A percentile compares a stretch with the other conserved stretches of the same genome.
phyloP scores from a whole-genome alignment of 129 eudicot genomes.

The Scalesia atractyloides region DNA sequence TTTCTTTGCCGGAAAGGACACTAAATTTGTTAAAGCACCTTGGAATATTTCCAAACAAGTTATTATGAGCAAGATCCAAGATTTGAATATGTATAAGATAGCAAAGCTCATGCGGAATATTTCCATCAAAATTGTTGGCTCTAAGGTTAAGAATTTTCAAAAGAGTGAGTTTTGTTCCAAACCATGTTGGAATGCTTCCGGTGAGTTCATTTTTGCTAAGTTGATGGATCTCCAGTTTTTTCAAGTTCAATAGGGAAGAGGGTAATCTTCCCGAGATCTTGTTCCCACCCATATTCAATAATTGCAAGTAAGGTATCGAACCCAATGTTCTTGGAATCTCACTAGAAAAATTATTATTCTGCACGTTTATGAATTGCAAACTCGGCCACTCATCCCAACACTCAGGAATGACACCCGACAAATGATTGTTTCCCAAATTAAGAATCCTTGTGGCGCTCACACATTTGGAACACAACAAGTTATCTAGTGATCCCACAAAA shows the following conservation, averaged over 20 bases:
- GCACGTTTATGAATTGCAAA: background rate
- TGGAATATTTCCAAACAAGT: constrained; percentile 20
- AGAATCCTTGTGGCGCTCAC: background rate
- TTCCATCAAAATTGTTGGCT: constrained; percentile 20
- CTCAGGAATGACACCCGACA: constrained; percentile 22
- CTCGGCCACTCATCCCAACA: background rate
- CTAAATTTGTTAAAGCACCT: background rate
- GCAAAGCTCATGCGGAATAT: constrained; percentile 31
- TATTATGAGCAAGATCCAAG: constrained; percentile 10
- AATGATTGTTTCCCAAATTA: constrained; percentile 29
- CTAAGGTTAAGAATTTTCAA: constrained; percentile 34
- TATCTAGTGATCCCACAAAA: background rate
- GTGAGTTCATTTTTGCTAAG: background rate
- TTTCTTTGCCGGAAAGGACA: background rate
- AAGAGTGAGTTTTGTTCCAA: constrained; percentile 8
- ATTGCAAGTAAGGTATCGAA: background rate
- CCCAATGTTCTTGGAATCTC: constrained; percentile 7
- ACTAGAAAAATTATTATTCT: background rate
- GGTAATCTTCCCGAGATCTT: background rate
- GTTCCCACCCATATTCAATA: background rate
- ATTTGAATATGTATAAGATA: constrained; percentile 22
- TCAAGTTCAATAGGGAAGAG: background rate
- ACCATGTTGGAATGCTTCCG: constrained; percentile 26
- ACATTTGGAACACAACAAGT: constrained; percentile 25
- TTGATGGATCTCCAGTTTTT: background rate